Base-by-base conservation (phyloP, 2,329 filamentous ascomycete genomes). In the Penicillium sp. region DNA sequence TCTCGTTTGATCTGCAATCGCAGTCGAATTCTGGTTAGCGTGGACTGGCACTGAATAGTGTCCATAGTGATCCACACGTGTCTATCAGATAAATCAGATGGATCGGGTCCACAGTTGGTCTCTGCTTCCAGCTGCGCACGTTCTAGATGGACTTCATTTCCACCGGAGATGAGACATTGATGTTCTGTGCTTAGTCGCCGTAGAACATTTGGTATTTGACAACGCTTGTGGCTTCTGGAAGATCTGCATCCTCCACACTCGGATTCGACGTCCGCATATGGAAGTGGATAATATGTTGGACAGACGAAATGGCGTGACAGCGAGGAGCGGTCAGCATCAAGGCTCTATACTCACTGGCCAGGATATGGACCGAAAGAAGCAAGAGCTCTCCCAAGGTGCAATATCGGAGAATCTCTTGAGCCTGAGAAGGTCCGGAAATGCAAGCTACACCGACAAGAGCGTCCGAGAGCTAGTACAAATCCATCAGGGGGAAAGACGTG, bases 1-100 rank as follows among this genome's bases (percentile, higher is more conserved):
- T 30, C 26, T n/a, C 25, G 14, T 10, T 6, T 28, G 54, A 62
- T 64, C 59, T 57, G n/a, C 14, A 57, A 64, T 64, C 56, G 8
- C 26, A n/a, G 7, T 26, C 45, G 45, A n/a, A 48, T 48, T 51
- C n/a, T 25, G 42, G 45, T 30, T 26, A 51, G 48, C 48, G 48
- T 35, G 16, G 4, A 2, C 10, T 33, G 11, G 30, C 30, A 11
- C 8, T 33, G 10, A 33, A 4, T 11, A 33, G 30, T 33, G 30
- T 33, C 30, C 30, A 11, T 6, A 11, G 30, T 22, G 25, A 26
- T 38, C 40, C 42, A 35, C 22, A 49, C 25, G 1, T 22, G 22
- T 33, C 33, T 56, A 48, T 48, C 37, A 38, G 19, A 52, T 49
- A 19, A 25, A 19, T 49, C 19, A 46, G n/a, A 46, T 46, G 25